A percentile compares a stretch with the other conserved stretches of the same genome.
These are phyloP conservation scores for Hyphodiscus sp. DNA, from an alignment of 2,329 filamentous ascomycete species.

Conservation along the genomic window DNA sequence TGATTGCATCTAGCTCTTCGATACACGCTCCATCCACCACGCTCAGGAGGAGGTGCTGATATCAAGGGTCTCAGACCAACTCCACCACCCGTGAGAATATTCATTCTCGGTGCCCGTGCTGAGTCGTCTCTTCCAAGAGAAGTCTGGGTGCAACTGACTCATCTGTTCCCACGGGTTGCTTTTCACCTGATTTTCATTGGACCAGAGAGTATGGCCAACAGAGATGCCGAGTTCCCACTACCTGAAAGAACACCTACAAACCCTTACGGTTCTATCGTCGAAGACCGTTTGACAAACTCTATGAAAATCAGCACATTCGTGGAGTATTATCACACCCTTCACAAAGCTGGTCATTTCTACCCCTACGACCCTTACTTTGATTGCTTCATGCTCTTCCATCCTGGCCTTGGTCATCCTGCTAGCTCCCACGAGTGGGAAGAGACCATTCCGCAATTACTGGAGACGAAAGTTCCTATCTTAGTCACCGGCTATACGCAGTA, in stretches of 20 bases:
- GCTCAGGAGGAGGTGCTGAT: constrained; percentile 63
- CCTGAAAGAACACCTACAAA: constrained; percentile 79
- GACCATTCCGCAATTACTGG: constrained; percentile 80
- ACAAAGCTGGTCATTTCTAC: constrained; percentile 82
- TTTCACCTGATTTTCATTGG: constrained; percentile 94
- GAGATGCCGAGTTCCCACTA: constrained; percentile 86
- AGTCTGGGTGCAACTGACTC: constrained; percentile 88
- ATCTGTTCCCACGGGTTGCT: constrained; percentile 87
- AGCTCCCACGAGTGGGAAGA: constrained; percentile 91
- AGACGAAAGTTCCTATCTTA: constrained; percentile 92
- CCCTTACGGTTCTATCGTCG: constrained; percentile 88
- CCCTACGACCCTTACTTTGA: constrained; percentile 99
- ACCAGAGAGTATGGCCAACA: constrained; percentile 91
- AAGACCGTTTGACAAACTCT: constrained; percentile 79
- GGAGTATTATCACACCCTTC: constrained; percentile 96
- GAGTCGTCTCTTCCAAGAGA: constrained; percentile 93
- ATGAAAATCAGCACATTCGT: constrained; percentile 98
- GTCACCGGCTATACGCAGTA: constrained; percentile 94
- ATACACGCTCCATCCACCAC: constrained; percentile 87
- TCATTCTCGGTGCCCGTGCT: constrained; percentile 90
- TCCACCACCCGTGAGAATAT: constrained; percentile 83
- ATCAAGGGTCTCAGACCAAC: constrained; percentile 77
- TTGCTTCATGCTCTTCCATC: constrained; percentile 95
- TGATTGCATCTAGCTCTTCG: constrained; percentile 59
- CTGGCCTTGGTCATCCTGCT: constrained; percentile 88